Conservation (phyloP, 306 rosid species). For the Pueraria montana region DNA sequence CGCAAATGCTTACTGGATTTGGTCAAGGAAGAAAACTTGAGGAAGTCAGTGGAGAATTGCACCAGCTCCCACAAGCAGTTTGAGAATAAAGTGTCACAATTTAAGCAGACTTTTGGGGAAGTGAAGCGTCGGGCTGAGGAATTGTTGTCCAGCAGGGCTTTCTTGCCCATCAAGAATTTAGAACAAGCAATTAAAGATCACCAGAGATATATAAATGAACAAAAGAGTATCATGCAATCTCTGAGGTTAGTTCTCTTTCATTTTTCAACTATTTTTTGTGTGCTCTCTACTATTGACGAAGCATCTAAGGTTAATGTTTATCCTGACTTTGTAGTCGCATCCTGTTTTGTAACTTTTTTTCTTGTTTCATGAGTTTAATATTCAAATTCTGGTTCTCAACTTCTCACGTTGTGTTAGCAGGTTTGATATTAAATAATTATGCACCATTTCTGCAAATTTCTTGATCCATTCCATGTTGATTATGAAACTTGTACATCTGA, state of each 20-base stretch:
- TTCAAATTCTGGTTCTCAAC: slow-evolving; percentile 16
- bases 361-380: slow-evolving; percentile 34
- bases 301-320: slow-evolving; percentile 36
- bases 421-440: slow-evolving; percentile 1
- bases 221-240: slow-evolving; percentile 94
- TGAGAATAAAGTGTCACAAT: slow-evolving; percentile 88
- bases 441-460: slow-evolving; percentile 18
- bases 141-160: slow-evolving; percentile 65
- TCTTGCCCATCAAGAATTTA: slow-evolving; percentile 57
- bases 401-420: slow-evolving; percentile 9
- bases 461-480: slow-evolving; percentile 1
- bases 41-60: slow-evolving; percentile 84
- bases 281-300: neutral
- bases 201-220: slow-evolving; percentile 72
- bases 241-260: slow-evolving; percentile 74
- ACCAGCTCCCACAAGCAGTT: slow-evolving; percentile 85
- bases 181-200: slow-evolving; percentile 75
- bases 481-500: slow-evolving; percentile 28
- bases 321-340: slow-evolving; percentile 26
- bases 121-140: slow-evolving; percentile 81
- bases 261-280: slow-evolving; percentile 25
- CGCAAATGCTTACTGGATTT: slow-evolving; percentile 88
- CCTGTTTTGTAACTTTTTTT: slow-evolving; percentile 9
- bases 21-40: slow-evolving; percentile 88
- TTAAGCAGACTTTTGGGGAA: slow-evolving; percentile 75